phyloP scores from a whole-genome alignment of 1,284 basidiomycete species.

The Melanopsichium pennsylvanicum region DNA sequence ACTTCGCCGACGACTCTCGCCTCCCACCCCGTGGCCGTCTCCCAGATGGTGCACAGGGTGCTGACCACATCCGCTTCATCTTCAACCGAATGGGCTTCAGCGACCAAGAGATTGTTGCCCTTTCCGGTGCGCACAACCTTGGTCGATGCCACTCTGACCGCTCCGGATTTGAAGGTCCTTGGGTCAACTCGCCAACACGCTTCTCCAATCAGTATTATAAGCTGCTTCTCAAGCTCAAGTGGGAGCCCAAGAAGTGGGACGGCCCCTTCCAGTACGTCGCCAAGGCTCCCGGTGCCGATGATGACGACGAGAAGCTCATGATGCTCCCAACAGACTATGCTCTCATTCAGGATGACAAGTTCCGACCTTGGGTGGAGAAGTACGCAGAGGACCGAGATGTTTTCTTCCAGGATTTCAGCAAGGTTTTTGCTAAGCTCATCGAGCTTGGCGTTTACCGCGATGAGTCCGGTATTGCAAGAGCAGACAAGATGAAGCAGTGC shows the following conservation, averaged over 20 bases:
- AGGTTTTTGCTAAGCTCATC: constrained; percentile 66
- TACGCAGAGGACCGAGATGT: constrained; percentile 70
- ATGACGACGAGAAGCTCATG: constrained; percentile 69
- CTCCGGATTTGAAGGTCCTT: constrained; percentile 64
- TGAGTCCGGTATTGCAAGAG: constrained; percentile 60
- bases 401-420: constrained; percentile 71
- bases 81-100: constrained; percentile 71
- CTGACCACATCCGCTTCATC: constrained; percentile 69
- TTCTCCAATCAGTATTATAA: constrained; percentile 64
- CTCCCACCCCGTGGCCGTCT: constrained; percentile 67
- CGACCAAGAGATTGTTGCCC: constrained; percentile 71
- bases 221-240: constrained; percentile 68
- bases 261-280: constrained; percentile 66
- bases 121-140: constrained; percentile 71
- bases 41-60: constrained; percentile 69
- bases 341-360: constrained; percentile 60
- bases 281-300: constrained; percentile 60
- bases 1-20: constrained; percentile 67
- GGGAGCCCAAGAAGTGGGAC: constrained; percentile 69
- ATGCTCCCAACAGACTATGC: constrained; percentile 69
- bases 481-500: constrained; percentile 52
- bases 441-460: constrained; percentile 65
- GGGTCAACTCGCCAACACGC: constrained; percentile 62
- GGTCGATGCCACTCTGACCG: constrained; percentile 66
- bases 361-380: constrained; percentile 65